A percentile compares a stretch with the other conserved stretches of the same genome.
Evolutionary conservation across 805 yeast species (phyloP).

Genomic region (Yarrowia bubula): DNA sequence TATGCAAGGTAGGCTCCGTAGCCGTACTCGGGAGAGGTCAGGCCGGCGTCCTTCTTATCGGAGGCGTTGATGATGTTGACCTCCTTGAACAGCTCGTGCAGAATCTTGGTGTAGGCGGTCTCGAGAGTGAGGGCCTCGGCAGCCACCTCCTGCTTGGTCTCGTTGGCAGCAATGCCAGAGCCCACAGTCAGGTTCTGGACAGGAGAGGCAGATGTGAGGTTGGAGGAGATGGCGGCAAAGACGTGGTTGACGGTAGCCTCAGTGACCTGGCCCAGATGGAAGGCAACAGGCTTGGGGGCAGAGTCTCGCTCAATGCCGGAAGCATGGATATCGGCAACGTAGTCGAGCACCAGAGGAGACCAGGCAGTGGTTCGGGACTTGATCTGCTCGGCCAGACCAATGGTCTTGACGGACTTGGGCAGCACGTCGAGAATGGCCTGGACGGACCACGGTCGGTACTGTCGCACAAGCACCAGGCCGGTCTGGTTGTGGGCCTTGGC

Average conservation of each 20-base stretch:
- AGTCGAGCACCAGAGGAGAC: conserved; percentile 72
- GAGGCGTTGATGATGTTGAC: conserved; percentile 62
- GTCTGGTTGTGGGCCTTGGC: conserved; percentile 38
- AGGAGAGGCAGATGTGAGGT: conserved; percentile 54
- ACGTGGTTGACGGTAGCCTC: conserved; percentile 45
- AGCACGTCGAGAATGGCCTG: conserved; percentile 49
- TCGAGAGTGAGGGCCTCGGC: conserved; percentile 59
- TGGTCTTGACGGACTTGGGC: conserved; percentile 54
- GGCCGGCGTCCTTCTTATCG: conserved; percentile 45
- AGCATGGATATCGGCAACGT: conserved; percentile 54
- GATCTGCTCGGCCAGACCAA: conserved; percentile 70
- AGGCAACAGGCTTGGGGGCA: conserved; percentile 49
- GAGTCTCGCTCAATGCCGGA: conserved; percentile 29
- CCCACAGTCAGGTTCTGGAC: conserved; percentile 66
- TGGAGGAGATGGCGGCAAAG: conserved; percentile 50
- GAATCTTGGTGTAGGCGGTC: conserved; percentile 71
- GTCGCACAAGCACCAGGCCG: conserved; percentile 56
- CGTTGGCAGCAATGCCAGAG: conserved; percentile 21
- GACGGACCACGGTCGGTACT: conserved; percentile 71
- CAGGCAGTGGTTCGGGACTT: conserved; percentile 46
- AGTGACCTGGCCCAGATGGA: conserved; percentile 50
- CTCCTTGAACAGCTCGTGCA: conserved; percentile 63
- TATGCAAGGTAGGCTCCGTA: conserved; percentile 68
- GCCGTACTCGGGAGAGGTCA: conserved; percentile 78
- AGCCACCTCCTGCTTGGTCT: conserved; percentile 30